Evolutionary conservation across 164 flowering plant genomes (phyloP).

Genomic region (Cinnamomum chago): DNA sequence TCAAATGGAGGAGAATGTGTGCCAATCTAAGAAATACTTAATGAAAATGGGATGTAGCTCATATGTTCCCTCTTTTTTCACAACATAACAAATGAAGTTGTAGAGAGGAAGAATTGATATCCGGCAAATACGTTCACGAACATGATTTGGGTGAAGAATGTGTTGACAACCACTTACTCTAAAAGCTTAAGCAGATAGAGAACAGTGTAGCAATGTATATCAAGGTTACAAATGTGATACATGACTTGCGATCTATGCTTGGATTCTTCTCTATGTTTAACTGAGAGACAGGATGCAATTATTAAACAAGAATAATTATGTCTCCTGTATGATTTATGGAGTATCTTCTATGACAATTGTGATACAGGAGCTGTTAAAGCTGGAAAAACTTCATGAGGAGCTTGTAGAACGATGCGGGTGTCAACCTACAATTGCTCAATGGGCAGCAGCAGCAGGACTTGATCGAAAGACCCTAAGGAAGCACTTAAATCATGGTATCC

Average conservation of each 20-base stretch:
- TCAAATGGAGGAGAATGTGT: too few relatives aligned
- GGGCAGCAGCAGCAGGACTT: slow-evolving; percentile 88
- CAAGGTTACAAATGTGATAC: too few relatives aligned
- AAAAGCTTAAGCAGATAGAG: too few relatives aligned
- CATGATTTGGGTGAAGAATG: too few relatives aligned
- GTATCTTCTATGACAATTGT: background rate
- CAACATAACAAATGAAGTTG: too few relatives aligned
- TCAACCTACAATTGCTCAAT: slow-evolving; percentile 70
- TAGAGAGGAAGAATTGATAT: too few relatives aligned
- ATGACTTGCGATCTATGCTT: background rate
- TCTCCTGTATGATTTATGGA: background rate
- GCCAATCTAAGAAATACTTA: too few relatives aligned
- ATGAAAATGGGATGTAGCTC: too few relatives aligned
- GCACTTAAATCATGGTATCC: slow-evolving; percentile 59
- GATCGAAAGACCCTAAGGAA: slow-evolving; percentile 69
- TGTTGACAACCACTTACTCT: too few relatives aligned
- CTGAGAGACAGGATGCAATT: background rate
- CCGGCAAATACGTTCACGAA: too few relatives aligned
- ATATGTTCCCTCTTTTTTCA: too few relatives aligned
- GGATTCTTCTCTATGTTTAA: background rate
- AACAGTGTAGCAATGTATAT: too few relatives aligned
- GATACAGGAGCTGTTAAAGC: slow-evolving; percentile 69
- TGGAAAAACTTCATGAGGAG: slow-evolving; percentile 68
- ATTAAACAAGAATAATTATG: background rate
- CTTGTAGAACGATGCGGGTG: slow-evolving; percentile 57